Conservation (phyloP, 108 stramenopile genomes). For the Skeletonema grethae region DNA sequence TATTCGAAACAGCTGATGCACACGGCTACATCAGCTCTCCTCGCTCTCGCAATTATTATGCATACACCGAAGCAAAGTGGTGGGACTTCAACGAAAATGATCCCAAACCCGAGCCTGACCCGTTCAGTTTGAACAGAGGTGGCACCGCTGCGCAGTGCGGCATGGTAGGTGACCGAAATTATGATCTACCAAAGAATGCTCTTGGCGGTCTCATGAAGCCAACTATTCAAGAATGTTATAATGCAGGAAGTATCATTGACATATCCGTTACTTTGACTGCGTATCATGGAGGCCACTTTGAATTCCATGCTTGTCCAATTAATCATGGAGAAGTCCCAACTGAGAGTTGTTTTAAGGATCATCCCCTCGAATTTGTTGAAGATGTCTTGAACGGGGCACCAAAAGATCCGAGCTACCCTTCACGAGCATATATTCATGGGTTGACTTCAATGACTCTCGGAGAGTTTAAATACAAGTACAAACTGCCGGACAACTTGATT, state of each 20-base stretch:
- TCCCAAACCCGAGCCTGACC: neutral
- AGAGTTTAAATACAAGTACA: slow-evolving; percentile 1
- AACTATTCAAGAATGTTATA: slow-evolving; percentile 25
- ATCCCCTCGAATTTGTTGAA: slow-evolving; percentile 44
- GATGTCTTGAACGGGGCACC: slow-evolving; percentile 39
- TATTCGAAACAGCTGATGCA: slow-evolving; percentile 5
- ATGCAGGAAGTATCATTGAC: slow-evolving; percentile 25
- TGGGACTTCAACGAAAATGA: slow-evolving; percentile 9
- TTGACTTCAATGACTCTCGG: neutral
- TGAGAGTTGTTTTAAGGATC: slow-evolving; percentile 45
- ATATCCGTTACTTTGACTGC: slow-evolving; percentile 31
- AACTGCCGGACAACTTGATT: neutral
- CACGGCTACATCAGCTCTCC: slow-evolving; percentile 5
- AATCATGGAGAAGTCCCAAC: slow-evolving; percentile 37
- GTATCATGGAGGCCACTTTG: slow-evolving; percentile 53
- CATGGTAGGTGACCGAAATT: neutral
- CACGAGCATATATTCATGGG: slow-evolving; percentile 40
- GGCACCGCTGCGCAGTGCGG: slow-evolving; percentile 6
- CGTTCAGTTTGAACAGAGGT: neutral
- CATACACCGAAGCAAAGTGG: slow-evolving; percentile 1
- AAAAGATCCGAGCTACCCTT: slow-evolving; percentile 34
- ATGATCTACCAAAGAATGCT: slow-evolving; percentile 12
- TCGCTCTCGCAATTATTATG: neutral
- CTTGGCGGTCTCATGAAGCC: slow-evolving; percentile 33
- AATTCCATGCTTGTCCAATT: slow-evolving; percentile 45